These are phyloP conservation scores for Pinus taeda DNA, from an alignment of 75 land plant species.

Conservation along the genomic window DNA sequence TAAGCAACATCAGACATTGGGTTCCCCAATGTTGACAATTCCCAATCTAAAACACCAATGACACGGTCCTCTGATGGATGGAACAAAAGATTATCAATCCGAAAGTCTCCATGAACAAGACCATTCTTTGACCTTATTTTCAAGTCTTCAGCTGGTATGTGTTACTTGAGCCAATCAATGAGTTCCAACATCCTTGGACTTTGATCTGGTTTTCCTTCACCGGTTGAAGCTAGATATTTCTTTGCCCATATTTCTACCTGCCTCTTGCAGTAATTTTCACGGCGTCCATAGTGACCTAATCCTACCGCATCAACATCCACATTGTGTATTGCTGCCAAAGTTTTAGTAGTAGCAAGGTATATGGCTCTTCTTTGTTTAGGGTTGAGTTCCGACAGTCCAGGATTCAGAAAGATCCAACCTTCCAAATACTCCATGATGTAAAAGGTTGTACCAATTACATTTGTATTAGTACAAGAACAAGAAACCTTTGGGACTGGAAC, in stretches of 20 bases:
- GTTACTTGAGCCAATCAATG: too few relatives aligned
- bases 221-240: too few relatives aligned
- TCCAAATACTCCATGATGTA: conserved; percentile 97
- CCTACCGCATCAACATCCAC: conserved; percentile 80
- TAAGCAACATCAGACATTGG: too few relatives aligned
- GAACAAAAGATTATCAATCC: too few relatives aligned
- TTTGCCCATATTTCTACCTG: conserved; percentile 40
- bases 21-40: too few relatives aligned
- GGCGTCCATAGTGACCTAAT: conserved; percentile 67
- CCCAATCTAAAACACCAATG: too few relatives aligned
- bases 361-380: conserved; percentile 68
- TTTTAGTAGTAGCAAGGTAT: conserved; percentile 66
- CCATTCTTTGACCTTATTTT: too few relatives aligned
- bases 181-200: too few relatives aligned
- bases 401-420: conserved; percentile 80
- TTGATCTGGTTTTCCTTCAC: too few relatives aligned
- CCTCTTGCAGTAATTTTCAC: conserved; percentile 81
- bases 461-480: conserved; percentile 78
- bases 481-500: conserved; percentile 92
- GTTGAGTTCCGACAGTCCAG: conserved; percentile 41
- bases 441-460: conserved; percentile 91
- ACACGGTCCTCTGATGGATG: too few relatives aligned
- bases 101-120: too few relatives aligned
- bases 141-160: too few relatives aligned
- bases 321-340: conserved; percentile 74